Evolutionary conservation across 768 basidiomycete genomes (phyloP).

Genomic region (Chalciporus sphaerocephalus): DNA sequence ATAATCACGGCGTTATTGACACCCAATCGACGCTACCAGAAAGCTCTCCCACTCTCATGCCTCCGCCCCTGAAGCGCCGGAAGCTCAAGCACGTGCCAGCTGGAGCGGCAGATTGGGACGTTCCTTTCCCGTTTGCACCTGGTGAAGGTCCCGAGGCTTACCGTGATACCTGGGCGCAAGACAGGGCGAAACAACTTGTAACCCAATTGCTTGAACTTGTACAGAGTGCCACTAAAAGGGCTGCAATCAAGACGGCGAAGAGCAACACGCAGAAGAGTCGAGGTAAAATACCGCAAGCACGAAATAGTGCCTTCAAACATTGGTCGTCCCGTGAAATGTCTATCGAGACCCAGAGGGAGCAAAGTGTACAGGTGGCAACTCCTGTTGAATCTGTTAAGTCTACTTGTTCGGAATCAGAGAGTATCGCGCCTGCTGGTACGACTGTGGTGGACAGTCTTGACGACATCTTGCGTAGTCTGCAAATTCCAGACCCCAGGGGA

Average conservation of each 20-base stretch:
- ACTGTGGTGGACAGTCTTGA: constrained; percentile 24
- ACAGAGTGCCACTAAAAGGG: constrained; percentile 57
- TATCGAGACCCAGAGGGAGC: constrained; percentile 10
- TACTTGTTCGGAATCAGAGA: background rate
- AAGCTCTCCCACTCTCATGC: background rate
- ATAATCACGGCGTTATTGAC: constrained; percentile 9
- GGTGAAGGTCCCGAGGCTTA: constrained; percentile 74
- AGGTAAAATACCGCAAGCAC: constrained; percentile 5
- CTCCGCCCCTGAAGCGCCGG: constrained; percentile 49
- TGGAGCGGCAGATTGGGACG: constrained; percentile 78
- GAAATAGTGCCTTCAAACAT: constrained; percentile 33
- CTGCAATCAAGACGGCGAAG: constrained; percentile 45
- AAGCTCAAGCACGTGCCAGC: constrained; percentile 68
- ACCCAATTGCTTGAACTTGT: constrained; percentile 58
- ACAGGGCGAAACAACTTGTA: constrained; percentile 59
- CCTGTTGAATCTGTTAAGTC: background rate
- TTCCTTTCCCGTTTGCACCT: constrained; percentile 69
- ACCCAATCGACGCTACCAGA: background rate
- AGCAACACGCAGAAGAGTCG: background rate
- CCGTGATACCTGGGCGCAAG: constrained; percentile 56
- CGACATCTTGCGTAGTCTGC: constrained; percentile 38
- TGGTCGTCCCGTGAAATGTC: constrained; percentile 30
- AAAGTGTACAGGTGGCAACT: background rate
- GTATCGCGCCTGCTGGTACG: background rate
- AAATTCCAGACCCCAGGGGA: constrained; percentile 17